Percentiles rank a stretch among this genome's conserved stretches.
phyloP scores from a whole-genome alignment of 306 rosid species.

The Dalbergia cultrata region DNA sequence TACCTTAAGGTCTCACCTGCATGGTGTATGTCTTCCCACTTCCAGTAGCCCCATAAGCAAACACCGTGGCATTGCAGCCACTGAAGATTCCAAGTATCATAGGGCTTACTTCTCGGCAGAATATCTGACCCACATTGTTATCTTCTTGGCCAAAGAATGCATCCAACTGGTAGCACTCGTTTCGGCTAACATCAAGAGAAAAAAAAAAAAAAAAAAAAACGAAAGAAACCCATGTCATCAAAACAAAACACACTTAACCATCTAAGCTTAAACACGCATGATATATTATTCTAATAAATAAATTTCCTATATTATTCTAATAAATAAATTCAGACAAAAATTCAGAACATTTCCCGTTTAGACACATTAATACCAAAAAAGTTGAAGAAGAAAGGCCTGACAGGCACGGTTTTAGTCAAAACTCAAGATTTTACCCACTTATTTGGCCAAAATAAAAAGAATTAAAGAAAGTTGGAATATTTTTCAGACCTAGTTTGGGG shows the following conservation, averaged over 20 bases:
- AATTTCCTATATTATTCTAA: too few species aligned
- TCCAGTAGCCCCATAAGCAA: constrained; percentile 98
- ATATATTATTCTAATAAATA: too few species aligned
- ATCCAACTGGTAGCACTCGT: constrained; percentile 82
- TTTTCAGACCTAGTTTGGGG: constrained; percentile 71
- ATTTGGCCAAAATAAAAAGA: neutral
- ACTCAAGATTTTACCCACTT: neutral
- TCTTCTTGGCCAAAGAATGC: constrained; percentile 81
- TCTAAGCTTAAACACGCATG: too few species aligned
- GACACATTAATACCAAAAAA: too few species aligned
- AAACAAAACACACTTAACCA: neutral
- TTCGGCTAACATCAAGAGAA: constrained; percentile 62
- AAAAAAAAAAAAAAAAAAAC: neutral
- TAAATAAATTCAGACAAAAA: too few species aligned
- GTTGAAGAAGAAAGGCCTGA: too few species aligned
- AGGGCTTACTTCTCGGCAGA: constrained; percentile 74
- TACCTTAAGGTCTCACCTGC: constrained; percentile 77
- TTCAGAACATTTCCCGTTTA: too few species aligned
- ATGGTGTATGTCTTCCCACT: constrained; percentile 95
- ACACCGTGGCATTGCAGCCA: constrained; percentile 85
- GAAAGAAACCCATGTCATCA: neutral
- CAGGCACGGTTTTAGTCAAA: too few species aligned
- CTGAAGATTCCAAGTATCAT: constrained; percentile 74
- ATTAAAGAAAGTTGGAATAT: neutral
- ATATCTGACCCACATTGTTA: constrained; percentile 74